Percentiles rank a stretch among this genome's conserved stretches.
phyloP scores from a whole-genome alignment of 768 basidiomycete genomes.

The Termitomyces sp. region DNA sequence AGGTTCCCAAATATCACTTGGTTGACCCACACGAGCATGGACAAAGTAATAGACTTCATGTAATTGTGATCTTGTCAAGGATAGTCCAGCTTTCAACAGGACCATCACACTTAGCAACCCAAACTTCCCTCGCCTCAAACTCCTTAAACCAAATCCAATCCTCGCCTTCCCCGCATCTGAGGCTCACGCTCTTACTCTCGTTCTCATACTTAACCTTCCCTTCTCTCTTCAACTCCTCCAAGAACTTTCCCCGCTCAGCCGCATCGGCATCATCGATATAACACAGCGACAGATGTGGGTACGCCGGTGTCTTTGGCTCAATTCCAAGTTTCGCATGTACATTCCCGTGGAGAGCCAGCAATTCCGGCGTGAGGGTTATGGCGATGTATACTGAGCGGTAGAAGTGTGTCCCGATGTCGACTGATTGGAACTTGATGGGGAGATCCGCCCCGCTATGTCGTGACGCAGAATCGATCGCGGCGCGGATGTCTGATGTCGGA shows the following conservation, averaged over 20 bases:
- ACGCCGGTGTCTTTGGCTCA: constrained; percentile 46
- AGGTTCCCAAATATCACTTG: too few species aligned
- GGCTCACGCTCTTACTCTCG: constrained; percentile 16
- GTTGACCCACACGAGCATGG: neutral
- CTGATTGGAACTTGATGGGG: constrained; percentile 40
- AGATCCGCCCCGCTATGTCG: constrained; percentile 29
- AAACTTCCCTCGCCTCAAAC: constrained; percentile 46
- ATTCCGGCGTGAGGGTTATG: constrained; percentile 36
- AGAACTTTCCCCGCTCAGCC: constrained; percentile 44
- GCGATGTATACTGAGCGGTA: constrained; percentile 66
- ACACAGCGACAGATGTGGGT: constrained; percentile 69
- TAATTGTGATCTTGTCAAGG: constrained; percentile 26
- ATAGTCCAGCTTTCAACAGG: constrained; percentile 55
- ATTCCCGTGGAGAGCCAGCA: constrained; percentile 41
- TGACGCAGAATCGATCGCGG: constrained; percentile 21
- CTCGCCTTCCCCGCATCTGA: constrained; percentile 25
- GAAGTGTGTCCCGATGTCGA: constrained; percentile 57
- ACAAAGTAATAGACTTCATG: neutral
- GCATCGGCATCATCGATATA: constrained; percentile 69
- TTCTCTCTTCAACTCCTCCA: constrained; percentile 32
- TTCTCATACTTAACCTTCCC: constrained; percentile 23
- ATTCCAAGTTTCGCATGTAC: constrained; percentile 34
- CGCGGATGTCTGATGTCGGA: constrained; percentile 27
- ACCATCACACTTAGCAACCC: constrained; percentile 56
- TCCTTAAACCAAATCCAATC: constrained; percentile 31